Percentiles rank a stretch among this genome's conserved stretches.
Conservation (phyloP, 768 basidiomycete species). For the Podaxis carcinomalis region DNA sequence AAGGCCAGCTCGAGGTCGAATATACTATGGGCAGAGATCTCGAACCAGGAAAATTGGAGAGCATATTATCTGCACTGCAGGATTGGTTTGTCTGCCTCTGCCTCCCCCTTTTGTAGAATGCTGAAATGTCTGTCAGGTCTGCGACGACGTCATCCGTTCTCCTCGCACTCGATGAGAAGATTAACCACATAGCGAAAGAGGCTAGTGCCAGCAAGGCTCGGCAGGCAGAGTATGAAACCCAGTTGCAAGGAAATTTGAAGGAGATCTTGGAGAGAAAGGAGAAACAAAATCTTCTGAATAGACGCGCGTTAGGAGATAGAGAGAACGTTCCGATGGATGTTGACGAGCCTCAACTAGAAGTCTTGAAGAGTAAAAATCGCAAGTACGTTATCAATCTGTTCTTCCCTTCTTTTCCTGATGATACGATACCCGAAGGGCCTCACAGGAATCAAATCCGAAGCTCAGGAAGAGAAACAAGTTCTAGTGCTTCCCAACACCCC, state of each 20-base stretch:
- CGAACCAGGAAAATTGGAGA: constrained; percentile 65
- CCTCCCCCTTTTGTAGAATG: neutral
- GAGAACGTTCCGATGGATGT: constrained; percentile 58
- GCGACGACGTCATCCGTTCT: constrained; percentile 69
- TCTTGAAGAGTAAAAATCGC: constrained; percentile 50
- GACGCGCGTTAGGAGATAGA: constrained; percentile 17
- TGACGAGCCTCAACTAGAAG: constrained; percentile 47
- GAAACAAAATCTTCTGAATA: constrained; percentile 40
- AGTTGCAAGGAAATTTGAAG: constrained; percentile 48
- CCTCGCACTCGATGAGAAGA: constrained; percentile 65
- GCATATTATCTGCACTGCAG: constrained; percentile 55
- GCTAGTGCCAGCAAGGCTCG: constrained; percentile 32
- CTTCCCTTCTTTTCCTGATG: neutral
- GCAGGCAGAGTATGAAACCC: constrained; percentile 53
- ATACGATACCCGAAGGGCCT: constrained; percentile 23
- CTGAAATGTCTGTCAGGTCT: constrained; percentile 43
- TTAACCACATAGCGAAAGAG: constrained; percentile 49
- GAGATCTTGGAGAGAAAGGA: constrained; percentile 56
- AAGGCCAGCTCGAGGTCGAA: constrained; percentile 85
- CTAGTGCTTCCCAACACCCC: constrained; percentile 18
- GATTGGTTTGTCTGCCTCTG: constrained; percentile 48
- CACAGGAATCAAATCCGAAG: constrained; percentile 41
- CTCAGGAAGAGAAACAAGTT: constrained; percentile 58
- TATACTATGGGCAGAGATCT: constrained; percentile 92
- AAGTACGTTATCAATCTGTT: constrained; percentile 39